phyloP scores from a whole-genome alignment of 441 rosid genomes.

The Populus hybrid region DNA sequence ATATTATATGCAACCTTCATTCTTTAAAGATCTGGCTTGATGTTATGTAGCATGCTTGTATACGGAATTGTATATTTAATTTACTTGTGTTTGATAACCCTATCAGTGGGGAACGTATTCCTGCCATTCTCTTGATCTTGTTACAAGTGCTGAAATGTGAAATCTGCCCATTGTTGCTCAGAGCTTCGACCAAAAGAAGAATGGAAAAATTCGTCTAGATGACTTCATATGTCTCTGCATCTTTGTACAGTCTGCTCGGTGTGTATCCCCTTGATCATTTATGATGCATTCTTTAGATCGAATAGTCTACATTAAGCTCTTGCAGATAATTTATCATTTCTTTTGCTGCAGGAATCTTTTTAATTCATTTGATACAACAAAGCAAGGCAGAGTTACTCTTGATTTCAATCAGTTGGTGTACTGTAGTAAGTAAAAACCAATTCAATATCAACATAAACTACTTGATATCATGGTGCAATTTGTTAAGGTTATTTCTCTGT shows the following conservation, averaged over 20 bases:
- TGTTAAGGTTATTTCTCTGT: conserved; percentile 7
- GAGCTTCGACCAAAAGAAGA: conserved; percentile 66
- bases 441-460: not conserved
- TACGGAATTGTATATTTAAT: not conserved
- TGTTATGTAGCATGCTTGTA: not conserved
- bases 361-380: conserved; percentile 62
- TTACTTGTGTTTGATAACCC: not conserved
- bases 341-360: conserved; percentile 49
- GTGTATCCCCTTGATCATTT: conserved; percentile 4
- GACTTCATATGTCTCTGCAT: conserved; percentile 68
- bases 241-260: conserved; percentile 68
- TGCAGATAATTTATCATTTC: not conserved
- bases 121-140: not conserved
- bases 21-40: conserved; percentile 1
- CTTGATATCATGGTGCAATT: not conserved
- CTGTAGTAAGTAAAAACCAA: conserved; percentile 46
- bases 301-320: not conserved
- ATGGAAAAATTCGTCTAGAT: conserved; percentile 59
- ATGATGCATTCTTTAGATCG: not conserved
- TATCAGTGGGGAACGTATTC: not conserved
- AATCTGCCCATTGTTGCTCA: conserved; percentile 21
- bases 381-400: conserved; percentile 63
- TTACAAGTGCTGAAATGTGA: conserved; percentile 8
- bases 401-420: conserved; percentile 66
- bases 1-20: not conserved